phyloP scores from a whole-genome alignment of 2,329 filamentous ascomycete genomes.

The Penicillium freii region DNA sequence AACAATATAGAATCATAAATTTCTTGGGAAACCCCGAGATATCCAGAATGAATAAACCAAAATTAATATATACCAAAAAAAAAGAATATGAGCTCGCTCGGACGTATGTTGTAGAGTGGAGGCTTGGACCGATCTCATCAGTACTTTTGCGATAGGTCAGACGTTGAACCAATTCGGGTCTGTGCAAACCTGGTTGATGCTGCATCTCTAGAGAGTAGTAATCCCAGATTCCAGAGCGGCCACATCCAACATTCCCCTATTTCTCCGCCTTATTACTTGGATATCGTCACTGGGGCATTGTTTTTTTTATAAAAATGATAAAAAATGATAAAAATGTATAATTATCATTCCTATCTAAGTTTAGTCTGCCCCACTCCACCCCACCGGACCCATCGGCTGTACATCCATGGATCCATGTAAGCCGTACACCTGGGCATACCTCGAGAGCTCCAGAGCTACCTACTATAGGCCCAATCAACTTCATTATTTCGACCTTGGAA shows the following conservation, averaged over 20 bases:
- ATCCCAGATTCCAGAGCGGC: conserved; percentile 6
- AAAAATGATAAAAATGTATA: neutral
- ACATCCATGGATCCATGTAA: neutral
- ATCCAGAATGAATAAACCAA: neutral
- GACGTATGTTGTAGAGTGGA: conserved; percentile 3
- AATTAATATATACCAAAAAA: neutral
- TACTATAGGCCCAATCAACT: neutral
- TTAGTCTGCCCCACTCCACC: neutral
- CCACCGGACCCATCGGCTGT: neutral
- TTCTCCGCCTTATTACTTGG: neutral
- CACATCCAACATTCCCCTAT: conserved; percentile 4
- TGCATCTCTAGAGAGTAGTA: conserved; percentile 17
- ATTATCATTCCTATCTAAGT: neutral
- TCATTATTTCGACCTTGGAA: neutral
- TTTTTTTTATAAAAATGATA: neutral
- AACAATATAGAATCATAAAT: too few relatives aligned
- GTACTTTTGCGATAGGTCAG: conserved; percentile 16
- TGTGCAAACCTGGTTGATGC: conserved; percentile 24
- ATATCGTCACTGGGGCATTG: neutral
- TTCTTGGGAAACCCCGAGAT: neutral
- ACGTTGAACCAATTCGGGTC: conserved; percentile 15
- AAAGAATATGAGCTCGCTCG: conserved; percentile 12
- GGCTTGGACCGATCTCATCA: conserved; percentile 13
- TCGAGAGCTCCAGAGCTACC: neutral
- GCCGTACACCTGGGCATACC: neutral